phyloP scores from a whole-genome alignment of 495 filamentous ascomycete genomes.

The Aspergillus campestris region DNA sequence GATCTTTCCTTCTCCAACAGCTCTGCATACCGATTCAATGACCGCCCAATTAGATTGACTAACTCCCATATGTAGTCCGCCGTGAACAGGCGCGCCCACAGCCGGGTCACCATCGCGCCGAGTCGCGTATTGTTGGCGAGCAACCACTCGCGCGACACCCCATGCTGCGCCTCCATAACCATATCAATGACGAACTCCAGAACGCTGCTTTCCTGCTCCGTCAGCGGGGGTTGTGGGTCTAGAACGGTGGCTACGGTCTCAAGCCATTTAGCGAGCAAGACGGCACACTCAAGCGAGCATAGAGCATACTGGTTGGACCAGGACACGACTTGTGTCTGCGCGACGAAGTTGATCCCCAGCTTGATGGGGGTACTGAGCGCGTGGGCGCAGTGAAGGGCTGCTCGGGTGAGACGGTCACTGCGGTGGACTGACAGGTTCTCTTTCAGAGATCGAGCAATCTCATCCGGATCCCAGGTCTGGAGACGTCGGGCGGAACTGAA shows the following conservation, averaged over 20 bases:
- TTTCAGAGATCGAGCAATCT: constrained; percentile 50
- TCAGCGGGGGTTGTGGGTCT: constrained; percentile 24
- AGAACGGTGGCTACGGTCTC: constrained; percentile 28
- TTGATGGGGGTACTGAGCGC: constrained; percentile 61
- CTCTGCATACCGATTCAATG: constrained; percentile 57
- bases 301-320: constrained; percentile 69
- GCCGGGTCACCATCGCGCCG: constrained; percentile 51
- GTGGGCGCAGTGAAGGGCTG: constrained; percentile 60
- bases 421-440: constrained; percentile 51
- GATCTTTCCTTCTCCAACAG: constrained; percentile 37
- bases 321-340: constrained; percentile 56
- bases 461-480: constrained; percentile 51
- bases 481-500: constrained; percentile 53
- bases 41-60: constrained; percentile 53
- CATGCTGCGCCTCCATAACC: constrained; percentile 54
- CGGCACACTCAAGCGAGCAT: constrained; percentile 62
- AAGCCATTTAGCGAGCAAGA: constrained; percentile 51
- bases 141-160: constrained; percentile 44
- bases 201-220: constrained; percentile 51
- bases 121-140: constrained; percentile 49
- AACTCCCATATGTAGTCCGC: constrained; percentile 61
- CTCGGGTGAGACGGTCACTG: constrained; percentile 47
- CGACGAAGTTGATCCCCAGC: constrained; percentile 59
- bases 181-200: constrained; percentile 57
- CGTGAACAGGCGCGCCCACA: constrained; percentile 64